phyloP scores from a whole-genome alignment of 169 alveolate genomes.

The Babesia bigemina region DNA sequence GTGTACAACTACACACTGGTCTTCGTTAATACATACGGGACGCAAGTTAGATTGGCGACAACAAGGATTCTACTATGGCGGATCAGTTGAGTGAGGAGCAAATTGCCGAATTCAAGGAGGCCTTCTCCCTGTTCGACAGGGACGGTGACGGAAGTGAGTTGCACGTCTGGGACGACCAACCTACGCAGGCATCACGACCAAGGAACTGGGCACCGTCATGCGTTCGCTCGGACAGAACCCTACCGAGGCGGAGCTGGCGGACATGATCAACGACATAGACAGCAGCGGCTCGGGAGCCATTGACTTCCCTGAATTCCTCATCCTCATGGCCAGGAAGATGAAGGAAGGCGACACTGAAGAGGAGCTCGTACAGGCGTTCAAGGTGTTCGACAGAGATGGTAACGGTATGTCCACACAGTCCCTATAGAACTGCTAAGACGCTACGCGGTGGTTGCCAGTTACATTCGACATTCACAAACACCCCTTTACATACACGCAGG shows the following conservation, averaged over 20 bases:
- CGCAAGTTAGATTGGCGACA: no score
- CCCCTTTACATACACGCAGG: constrained; percentile 74
- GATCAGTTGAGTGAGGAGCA: constrained; percentile 98
- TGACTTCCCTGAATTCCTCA: constrained; percentile 98
- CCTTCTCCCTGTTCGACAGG: constrained; percentile 98
- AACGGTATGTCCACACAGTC: constrained; percentile 74
- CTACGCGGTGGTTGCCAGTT: background rate
- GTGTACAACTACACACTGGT: background rate
- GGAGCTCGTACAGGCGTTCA: constrained; percentile 97
- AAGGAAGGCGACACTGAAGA: constrained; percentile 99
- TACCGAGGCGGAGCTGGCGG: constrained; percentile 95
- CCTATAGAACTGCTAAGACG: background rate
- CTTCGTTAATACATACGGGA: no score
- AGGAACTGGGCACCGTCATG: constrained; percentile 96
- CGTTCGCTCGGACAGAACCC: constrained; percentile 95
- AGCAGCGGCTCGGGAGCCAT: constrained; percentile 93
- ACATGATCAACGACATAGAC: constrained; percentile 96
- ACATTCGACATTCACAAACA: background rate
- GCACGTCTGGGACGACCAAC: background rate
- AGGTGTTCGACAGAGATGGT: constrained; percentile 98
- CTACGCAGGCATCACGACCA: constrained; percentile 89
- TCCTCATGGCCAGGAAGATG: constrained; percentile 99
- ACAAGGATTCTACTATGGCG: constrained; percentile 85
- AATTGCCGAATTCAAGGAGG: constrained; percentile 99
- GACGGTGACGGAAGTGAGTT: constrained; percentile 97